Conservation (phyloP, 2,329 filamentous ascomycete genomes). For the Zymoseptoria tritici region DNA sequence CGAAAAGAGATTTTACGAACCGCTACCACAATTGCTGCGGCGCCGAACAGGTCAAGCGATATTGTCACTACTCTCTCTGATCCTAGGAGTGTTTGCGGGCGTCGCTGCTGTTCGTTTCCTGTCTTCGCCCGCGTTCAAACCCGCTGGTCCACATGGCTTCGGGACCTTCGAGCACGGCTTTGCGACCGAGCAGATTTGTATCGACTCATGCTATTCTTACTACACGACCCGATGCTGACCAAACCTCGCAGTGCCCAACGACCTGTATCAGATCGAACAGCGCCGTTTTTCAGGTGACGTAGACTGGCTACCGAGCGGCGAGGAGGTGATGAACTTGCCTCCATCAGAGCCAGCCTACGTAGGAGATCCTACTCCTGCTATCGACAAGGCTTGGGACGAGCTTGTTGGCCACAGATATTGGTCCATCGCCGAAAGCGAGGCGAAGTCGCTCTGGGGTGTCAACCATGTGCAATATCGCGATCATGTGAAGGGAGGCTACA, state of each 20-base stretch:
- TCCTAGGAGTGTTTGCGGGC: neutral
- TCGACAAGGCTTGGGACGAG: neutral
- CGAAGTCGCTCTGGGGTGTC: neutral
- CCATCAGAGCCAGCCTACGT: neutral
- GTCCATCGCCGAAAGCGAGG: constrained; percentile 1
- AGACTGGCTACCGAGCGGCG: neutral
- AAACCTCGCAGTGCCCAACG: neutral
- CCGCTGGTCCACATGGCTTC: neutral
- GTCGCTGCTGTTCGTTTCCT: neutral
- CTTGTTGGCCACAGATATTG: neutral
- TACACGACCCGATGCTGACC: neutral
- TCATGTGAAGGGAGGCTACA: neutral
- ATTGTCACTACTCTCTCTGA: neutral
- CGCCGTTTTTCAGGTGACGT: neutral
- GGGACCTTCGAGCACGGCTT: neutral
- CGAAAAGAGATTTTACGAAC: neutral
- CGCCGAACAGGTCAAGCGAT: neutral
- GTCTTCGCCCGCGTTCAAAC: neutral
- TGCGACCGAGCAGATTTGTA: neutral
- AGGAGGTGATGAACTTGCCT: neutral
- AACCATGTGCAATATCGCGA: neutral
- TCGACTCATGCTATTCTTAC: too few species aligned
- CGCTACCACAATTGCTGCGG: neutral
- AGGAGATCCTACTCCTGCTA: neutral
- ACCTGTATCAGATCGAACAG: neutral